These are phyloP conservation scores for Crassisporium funariophilum DNA, from an alignment of 768 basidiomycete species.

Conservation along the genomic window DNA sequence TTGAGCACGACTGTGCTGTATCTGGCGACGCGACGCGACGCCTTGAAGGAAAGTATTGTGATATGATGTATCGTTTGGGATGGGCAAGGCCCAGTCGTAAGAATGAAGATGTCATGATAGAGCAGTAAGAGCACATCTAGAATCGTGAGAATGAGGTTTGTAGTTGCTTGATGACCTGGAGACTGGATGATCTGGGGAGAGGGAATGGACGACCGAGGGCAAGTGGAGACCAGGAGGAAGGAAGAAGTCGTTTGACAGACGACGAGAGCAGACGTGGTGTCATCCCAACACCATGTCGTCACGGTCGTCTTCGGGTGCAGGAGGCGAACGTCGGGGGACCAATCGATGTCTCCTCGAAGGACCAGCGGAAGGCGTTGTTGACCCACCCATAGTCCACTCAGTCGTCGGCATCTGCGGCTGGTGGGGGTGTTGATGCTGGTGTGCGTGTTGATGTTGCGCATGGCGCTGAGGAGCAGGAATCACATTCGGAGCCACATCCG, in stretches of 20 bases:
- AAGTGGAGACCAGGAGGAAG: not conserved
- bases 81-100: not conserved
- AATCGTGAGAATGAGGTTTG: not conserved
- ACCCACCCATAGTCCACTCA: slow-evolving; percentile 5
- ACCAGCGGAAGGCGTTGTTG: slow-evolving; percentile 3
- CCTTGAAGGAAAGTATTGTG: not conserved
- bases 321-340: too few relatives aligned
- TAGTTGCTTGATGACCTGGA: not conserved
- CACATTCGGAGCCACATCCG: not conserved
- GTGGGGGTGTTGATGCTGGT: not conserved
- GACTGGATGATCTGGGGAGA: not conserved
- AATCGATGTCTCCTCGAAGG: slow-evolving; percentile 5
- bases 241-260: not conserved
- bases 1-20: too few relatives aligned
- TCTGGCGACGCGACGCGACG: too few relatives aligned
- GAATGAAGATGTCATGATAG: slow-evolving; percentile 3
- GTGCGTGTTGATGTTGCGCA: not conserved
- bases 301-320: not conserved
- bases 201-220: not conserved
- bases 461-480: not conserved
- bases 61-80: not conserved
- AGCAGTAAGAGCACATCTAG: slow-evolving; percentile 5
- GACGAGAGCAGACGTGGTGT: not conserved
- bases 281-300: slow-evolving; percentile 13
- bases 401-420: too few relatives aligned